Conservation (phyloP, 1,139 yeast species). For the Protomyces inouyei region DNA sequence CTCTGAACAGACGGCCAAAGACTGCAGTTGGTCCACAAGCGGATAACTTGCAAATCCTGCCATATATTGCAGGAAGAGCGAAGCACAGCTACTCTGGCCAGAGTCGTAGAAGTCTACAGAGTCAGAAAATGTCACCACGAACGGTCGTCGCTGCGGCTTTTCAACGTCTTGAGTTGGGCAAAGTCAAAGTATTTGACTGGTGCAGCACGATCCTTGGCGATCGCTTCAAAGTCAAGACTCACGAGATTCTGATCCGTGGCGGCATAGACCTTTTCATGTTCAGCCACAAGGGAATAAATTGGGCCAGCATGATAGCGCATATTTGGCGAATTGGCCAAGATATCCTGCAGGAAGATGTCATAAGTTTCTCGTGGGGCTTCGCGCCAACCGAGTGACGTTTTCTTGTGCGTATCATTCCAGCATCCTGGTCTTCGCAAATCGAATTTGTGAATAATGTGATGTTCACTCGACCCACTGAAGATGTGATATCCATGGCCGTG, state of each 20-base stretch:
- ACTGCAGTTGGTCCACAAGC: too few species aligned
- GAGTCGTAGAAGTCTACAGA: too few species aligned
- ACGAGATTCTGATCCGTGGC: slow-evolving; percentile 11
- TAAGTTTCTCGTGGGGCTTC: slow-evolving; percentile 3
- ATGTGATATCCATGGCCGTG: background rate
- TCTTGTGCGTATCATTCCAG: too few species aligned
- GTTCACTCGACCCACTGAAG: background rate
- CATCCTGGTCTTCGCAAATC: background rate
- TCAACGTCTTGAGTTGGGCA: too few species aligned
- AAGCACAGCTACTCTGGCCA: too few species aligned
- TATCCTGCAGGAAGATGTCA: background rate
- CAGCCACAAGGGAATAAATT: slow-evolving; percentile 14
- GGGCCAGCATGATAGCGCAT: slow-evolving; percentile 4
- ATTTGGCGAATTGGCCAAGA: background rate
- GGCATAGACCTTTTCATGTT: slow-evolving; percentile 14
- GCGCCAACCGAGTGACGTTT: background rate
- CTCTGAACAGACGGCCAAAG: too few species aligned
- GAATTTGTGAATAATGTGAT: background rate
- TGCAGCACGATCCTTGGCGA: background rate
- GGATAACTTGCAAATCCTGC: too few species aligned
- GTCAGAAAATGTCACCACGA: too few species aligned
- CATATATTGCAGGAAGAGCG: too few species aligned
- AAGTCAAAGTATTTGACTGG: background rate
- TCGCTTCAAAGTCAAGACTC: slow-evolving; percentile 7
- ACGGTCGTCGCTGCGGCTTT: too few species aligned